Evolutionary conservation across 805 yeast genomes (phyloP).

Genomic region (Candida multigemmis): DNA sequence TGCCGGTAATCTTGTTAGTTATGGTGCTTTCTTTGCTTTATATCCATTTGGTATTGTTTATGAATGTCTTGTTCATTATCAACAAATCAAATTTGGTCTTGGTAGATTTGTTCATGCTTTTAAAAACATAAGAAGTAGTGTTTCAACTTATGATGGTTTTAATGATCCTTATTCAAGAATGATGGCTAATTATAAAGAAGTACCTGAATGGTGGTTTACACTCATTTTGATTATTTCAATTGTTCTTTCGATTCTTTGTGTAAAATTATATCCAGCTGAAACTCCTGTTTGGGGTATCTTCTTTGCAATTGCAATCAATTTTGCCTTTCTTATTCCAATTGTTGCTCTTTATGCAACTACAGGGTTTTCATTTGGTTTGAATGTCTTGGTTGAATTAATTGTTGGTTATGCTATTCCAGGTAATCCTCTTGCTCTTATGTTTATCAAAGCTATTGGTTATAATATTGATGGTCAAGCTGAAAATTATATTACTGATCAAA

Average conservation of each 20-base stretch:
- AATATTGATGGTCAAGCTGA: constrained; percentile 22
- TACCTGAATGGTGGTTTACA: constrained; percentile 24
- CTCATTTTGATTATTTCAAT: constrained; percentile 15
- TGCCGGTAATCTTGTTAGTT: constrained; percentile 17
- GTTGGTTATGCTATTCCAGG: constrained; percentile 19
- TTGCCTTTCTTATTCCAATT: constrained; percentile 43
- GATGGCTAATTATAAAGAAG: constrained; percentile 24
- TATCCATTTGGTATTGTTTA: constrained; percentile 15
- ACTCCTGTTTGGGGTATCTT: constrained; percentile 57
- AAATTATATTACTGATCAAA: constrained; percentile 19
- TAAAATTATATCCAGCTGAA: constrained; percentile 24
- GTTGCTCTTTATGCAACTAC: constrained; percentile 40
- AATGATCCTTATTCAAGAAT: constrained; percentile 19
- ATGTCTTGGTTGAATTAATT: constrained; percentile 43
- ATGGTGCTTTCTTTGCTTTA: constrained; percentile 18
- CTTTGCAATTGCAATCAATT: constrained; percentile 41
- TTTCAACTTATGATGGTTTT: constrained; percentile 7
- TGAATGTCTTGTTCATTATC: constrained; percentile 5
- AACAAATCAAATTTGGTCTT: constrained; percentile 7
- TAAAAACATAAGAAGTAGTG: constrained; percentile 4
- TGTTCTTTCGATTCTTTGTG: constrained; percentile 21
- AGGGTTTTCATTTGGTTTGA: constrained; percentile 38
- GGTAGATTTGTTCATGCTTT: constrained; percentile 4
- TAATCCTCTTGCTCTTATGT: constrained; percentile 12
- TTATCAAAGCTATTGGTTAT: constrained; percentile 15